Evolutionary conservation across 176 grass and related monocot genomes (phyloP).

Genomic region (Urochloa ruziziensis): DNA sequence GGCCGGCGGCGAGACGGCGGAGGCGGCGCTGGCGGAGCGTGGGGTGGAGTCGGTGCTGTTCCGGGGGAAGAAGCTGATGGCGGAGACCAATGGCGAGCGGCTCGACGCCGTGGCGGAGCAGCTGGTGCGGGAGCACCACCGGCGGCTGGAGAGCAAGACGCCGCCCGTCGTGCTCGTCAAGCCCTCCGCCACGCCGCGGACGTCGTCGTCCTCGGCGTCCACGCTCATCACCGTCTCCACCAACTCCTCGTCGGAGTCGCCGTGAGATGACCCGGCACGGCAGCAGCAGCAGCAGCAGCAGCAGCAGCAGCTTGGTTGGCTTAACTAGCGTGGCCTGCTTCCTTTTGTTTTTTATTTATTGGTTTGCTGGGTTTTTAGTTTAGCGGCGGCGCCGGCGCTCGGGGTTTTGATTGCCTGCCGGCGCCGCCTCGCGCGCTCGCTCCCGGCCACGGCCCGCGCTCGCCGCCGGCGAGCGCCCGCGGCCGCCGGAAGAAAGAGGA

Average conservation of each 20-base stretch:
- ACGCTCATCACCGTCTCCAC: conserved; percentile 73
- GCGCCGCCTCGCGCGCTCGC: conserved; percentile 38
- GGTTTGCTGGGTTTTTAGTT: not conserved
- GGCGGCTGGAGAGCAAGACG: conserved; percentile 50
- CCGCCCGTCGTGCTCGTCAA: conserved; percentile 62
- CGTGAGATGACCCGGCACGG: conserved; percentile 13
- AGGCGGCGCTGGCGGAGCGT: conserved; percentile 53
- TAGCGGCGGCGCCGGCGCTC: conserved; percentile 42
- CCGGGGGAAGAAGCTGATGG: conserved; percentile 60
- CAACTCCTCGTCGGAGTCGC: conserved; percentile 55
- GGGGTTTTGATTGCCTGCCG: conserved; percentile 61
- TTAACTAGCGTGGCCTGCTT: conserved; percentile 21
- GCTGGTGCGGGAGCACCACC: conserved; percentile 62
- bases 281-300: too few species aligned
- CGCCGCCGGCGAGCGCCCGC: not conserved
- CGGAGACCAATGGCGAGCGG: conserved; percentile 67
- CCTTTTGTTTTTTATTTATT: not conserved
- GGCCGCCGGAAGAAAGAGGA: conserved; percentile 42
- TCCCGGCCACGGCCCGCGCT: conserved; percentile 24
- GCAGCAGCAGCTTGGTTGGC: not conserved
- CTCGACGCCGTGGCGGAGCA: conserved; percentile 56
- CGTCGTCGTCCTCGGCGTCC: conserved; percentile 64
- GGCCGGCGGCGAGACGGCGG: conserved; percentile 30
- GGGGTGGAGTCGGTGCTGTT: conserved; percentile 72
- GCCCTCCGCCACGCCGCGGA: conserved; percentile 45